Conservation (phyloP, 306 rosid genomes). For the Rosa multiflora region DNA sequence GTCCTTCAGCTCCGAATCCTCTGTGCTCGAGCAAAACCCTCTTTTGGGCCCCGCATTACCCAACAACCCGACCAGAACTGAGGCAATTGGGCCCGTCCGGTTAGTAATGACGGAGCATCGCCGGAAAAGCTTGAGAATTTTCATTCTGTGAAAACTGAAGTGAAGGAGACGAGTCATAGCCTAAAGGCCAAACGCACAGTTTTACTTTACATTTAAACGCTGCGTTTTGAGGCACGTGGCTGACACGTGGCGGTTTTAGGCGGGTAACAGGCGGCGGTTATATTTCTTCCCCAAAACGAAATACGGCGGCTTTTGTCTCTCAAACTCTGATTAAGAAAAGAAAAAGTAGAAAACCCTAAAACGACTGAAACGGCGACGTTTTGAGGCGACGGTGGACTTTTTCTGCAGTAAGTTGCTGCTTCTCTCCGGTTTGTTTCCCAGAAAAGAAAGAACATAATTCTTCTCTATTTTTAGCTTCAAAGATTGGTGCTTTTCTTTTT, state of each 20-base stretch:
- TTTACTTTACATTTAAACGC: neutral
- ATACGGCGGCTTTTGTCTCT: neutral
- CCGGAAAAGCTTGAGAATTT: conserved; percentile 22
- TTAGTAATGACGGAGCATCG: conserved; percentile 11
- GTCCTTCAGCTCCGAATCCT: conserved; percentile 55
- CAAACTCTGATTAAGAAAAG: neutral
- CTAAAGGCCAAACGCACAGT: neutral
- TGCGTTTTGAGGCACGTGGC: neutral
- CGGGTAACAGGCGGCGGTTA: neutral
- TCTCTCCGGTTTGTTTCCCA: neutral
- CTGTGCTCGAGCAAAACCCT: conserved; percentile 36
- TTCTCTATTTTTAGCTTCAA: neutral
- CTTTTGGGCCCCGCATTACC: conserved; percentile 19
- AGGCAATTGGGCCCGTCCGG: conserved; percentile 5
- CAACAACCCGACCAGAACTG: conserved; percentile 12
- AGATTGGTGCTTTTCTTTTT: neutral
- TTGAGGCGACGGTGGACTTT: neutral
- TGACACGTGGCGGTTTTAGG: conserved; percentile 4
- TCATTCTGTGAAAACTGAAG: conserved; percentile 8
- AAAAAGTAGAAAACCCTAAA: neutral
- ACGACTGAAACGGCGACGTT: neutral
- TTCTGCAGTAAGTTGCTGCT: neutral
- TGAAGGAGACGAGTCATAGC: no score
- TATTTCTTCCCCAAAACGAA: neutral
- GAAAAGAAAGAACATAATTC: neutral